Evolutionary conservation across 495 filamentous ascomycete genomes (phyloP).

Genomic region (Penicillium cataractarum): DNA sequence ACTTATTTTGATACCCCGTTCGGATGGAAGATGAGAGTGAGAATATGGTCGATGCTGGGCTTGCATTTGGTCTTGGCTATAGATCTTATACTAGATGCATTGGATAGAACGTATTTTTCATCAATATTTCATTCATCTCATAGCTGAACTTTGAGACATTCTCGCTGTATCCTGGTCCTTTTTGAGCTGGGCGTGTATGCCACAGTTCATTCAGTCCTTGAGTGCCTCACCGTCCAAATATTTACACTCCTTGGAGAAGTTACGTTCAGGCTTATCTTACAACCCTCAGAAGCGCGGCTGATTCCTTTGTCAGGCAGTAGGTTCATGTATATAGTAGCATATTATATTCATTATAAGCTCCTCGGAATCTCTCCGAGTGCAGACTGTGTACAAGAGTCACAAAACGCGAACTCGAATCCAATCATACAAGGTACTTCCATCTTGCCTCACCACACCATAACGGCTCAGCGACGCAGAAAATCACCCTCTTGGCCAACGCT

Average conservation of each 20-base stretch:
- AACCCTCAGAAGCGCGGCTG: neutral
- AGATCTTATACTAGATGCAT: neutral
- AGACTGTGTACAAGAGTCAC: constrained; percentile 3
- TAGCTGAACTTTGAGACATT: neutral
- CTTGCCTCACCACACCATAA: neutral
- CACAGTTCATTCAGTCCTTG: no score
- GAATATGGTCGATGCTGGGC: neutral
- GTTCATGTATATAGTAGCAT: neutral
- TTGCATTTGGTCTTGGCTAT: no score
- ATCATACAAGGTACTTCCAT: neutral
- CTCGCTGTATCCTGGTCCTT: neutral
- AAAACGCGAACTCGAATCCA: neutral
- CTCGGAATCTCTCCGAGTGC: neutral
- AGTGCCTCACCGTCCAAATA: no score
- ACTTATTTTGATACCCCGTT: neutral
- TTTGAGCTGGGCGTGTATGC: no score
- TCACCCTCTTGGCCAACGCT: neutral
- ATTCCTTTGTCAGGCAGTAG: neutral
- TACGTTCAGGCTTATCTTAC: no score
- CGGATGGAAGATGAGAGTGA: neutral
- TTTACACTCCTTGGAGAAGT: no score
- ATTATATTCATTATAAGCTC: constrained; percentile 2
- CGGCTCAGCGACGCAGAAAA: neutral
- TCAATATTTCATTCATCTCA: neutral
- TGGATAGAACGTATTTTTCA: neutral